phyloP scores from a whole-genome alignment of 2,329 filamentous ascomycete species.

The Penicillium sclerotiorum region DNA sequence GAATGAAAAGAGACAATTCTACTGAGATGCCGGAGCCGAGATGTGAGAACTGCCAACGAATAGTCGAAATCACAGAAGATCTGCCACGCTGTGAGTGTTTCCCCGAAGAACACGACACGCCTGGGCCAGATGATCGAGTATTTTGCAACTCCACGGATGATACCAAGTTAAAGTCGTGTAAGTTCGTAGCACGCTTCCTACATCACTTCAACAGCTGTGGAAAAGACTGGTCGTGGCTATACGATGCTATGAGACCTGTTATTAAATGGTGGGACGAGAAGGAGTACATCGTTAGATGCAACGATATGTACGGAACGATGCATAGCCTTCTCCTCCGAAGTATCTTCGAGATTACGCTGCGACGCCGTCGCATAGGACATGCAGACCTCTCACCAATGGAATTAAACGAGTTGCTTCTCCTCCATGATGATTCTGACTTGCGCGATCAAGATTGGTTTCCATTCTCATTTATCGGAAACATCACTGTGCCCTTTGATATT shows the following conservation, averaged over 20 bases:
- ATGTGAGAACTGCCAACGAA: slow-evolving; percentile 35
- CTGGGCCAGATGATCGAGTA: slow-evolving; percentile 2
- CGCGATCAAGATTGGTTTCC: slow-evolving; percentile 29
- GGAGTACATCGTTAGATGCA: slow-evolving; percentile 26
- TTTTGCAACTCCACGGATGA: slow-evolving; percentile 14
- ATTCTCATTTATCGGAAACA: slow-evolving; percentile 39
- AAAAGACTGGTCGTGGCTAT: slow-evolving; percentile 38
- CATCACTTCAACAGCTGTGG: slow-evolving; percentile 37
- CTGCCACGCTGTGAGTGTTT: neutral
- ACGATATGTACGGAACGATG: slow-evolving; percentile 36
- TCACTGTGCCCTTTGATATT: slow-evolving; percentile 42
- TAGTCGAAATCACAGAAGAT: neutral
- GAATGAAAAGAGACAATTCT: slow-evolving; percentile 8
- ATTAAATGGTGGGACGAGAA: neutral
- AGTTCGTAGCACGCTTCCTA: slow-evolving; percentile 28
- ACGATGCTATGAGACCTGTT: slow-evolving; percentile 34
- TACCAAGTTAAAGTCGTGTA: slow-evolving; percentile 19
- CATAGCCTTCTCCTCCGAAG: slow-evolving; percentile 39
- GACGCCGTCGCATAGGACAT: slow-evolving; percentile 28
- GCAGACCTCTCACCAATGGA: slow-evolving; percentile 36
- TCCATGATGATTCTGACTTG: slow-evolving; percentile 21
- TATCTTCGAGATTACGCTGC: slow-evolving; percentile 40
- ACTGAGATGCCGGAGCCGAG: neutral
- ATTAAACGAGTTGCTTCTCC: slow-evolving; percentile 37
- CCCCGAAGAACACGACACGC: neutral